A percentile compares a stretch with the other conserved stretches of the same genome.
Conservation (phyloP, 2,329 filamentous ascomycete genomes). For the Diplodia seriata region DNA sequence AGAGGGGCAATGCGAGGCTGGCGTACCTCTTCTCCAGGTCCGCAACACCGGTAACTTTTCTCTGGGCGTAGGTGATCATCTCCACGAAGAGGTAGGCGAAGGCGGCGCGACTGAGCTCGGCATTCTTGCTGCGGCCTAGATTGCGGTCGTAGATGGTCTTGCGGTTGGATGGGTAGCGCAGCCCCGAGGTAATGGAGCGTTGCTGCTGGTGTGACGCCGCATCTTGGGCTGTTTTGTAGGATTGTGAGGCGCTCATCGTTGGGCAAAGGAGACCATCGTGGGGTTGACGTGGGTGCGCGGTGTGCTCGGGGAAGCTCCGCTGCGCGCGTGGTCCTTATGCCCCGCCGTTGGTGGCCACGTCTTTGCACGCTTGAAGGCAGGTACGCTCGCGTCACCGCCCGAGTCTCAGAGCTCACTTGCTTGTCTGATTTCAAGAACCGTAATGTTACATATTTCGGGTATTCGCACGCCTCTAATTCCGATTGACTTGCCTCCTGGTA, state of each 20-base stretch:
- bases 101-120: conserved; percentile 88
- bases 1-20: not conserved
- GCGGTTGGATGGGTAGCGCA: conserved; percentile 88
- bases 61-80: conserved; percentile 95
- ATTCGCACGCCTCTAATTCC: conserved; percentile 18
- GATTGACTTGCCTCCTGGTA: not conserved
- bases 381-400: not conserved
- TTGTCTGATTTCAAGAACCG: not conserved
- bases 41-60: conserved; percentile 86
- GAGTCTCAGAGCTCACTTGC: not conserved
- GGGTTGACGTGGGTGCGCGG: conserved; percentile 25
- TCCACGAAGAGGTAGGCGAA: conserved; percentile 97
- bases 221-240: conserved; percentile 28
- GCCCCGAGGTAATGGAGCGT: conserved; percentile 53
- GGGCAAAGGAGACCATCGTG: conserved; percentile 19
- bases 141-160: conserved; percentile 99
- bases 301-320: conserved; percentile 21
- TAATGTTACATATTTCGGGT: conserved; percentile 17
- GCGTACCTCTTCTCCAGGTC: conserved; percentile 87
- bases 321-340: conserved; percentile 5
- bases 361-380: not conserved
- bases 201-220: conserved; percentile 21
- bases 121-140: conserved; percentile 84
- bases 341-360: conserved; percentile 19
- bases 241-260: conserved; percentile 32